Evolutionary conservation across 805 yeast genomes (phyloP).

Genomic region (Debaryomyces maramus): DNA sequence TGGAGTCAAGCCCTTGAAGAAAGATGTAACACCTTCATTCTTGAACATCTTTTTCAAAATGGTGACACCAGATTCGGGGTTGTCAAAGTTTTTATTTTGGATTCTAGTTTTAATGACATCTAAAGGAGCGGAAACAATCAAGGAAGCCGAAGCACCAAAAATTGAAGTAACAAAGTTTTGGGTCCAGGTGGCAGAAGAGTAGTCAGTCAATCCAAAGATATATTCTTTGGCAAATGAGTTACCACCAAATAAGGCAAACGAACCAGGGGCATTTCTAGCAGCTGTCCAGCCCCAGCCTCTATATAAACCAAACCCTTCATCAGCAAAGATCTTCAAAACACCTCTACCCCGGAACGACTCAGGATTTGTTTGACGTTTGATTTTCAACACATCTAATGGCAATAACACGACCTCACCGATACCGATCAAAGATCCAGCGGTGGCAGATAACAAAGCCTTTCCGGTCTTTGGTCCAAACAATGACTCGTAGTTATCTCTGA

Average conservation of each 20-base stretch:
- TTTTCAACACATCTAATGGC: constrained; percentile 95
- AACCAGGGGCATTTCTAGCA: constrained; percentile 99
- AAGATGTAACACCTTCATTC: constrained; percentile 86
- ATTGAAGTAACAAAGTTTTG: constrained; percentile 95
- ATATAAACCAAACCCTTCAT: constrained; percentile 92
- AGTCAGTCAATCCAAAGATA: constrained; percentile 81
- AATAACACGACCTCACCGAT: constrained; percentile 95
- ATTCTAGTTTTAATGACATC: constrained; percentile 98
- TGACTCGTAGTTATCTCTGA: constrained; percentile 65
- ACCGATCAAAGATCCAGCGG: constrained; percentile 97
- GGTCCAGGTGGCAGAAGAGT: constrained; percentile 87
- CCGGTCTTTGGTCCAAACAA: constrained; percentile 92
- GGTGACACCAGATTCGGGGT: constrained; percentile 90
- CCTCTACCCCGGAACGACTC: constrained; percentile 99
- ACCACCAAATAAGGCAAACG: constrained; percentile 97
- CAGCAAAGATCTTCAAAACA: constrained; percentile 76
- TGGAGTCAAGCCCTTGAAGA: constrained; percentile 96
- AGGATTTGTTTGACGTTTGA: constrained; percentile 99
- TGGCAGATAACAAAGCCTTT: constrained; percentile 93
- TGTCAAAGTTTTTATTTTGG: constrained; percentile 93
- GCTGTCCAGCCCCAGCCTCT: constrained; percentile 99
- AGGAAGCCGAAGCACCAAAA: constrained; percentile 94
- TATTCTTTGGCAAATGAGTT: constrained; percentile 98
- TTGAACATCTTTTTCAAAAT: constrained; percentile 90
- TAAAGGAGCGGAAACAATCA: constrained; percentile 95